phyloP scores from a whole-genome alignment of 805 yeast genomes.

The Wickerhamiella sergipiensis region DNA sequence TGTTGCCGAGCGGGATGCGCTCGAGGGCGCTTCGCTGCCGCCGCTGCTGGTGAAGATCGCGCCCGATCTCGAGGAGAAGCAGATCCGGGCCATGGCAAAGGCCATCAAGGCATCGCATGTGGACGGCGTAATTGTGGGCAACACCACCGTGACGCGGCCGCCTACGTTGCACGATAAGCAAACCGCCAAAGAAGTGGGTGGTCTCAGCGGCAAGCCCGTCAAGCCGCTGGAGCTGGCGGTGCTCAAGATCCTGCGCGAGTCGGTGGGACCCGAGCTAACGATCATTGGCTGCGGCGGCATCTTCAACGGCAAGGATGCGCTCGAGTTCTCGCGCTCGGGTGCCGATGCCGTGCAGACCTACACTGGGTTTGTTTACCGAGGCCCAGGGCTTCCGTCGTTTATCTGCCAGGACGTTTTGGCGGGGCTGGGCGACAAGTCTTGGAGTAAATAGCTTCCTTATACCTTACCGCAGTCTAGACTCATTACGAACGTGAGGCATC shows the following conservation, averaged over 20 bases:
- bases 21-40: constrained; percentile 40
- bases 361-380: constrained; percentile 84
- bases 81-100: constrained; percentile 67
- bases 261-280: constrained; percentile 62
- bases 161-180: constrained; percentile 25
- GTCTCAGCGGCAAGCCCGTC: constrained; percentile 84
- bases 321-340: constrained; percentile 87
- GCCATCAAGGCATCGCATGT: constrained; percentile 64
- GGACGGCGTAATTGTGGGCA: constrained; percentile 86
- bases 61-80: constrained; percentile 76
- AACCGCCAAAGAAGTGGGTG: constrained; percentile 51
- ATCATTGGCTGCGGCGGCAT: constrained; percentile 94
- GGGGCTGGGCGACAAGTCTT: constrained; percentile 68
- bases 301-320: constrained; percentile 70
- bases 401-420: constrained; percentile 44
- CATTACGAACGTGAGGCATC: no score
- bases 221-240: constrained; percentile 69
- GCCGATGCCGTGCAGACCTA: constrained; percentile 80
- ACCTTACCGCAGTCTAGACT: no score
- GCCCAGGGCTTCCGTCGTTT: constrained; percentile 67
- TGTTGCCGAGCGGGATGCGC: constrained; percentile 48
- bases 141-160: constrained; percentile 85
- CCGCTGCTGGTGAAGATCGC: constrained; percentile 87
- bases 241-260: constrained; percentile 52
- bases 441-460: constrained; percentile 45